A percentile compares a stretch with the other conserved stretches of the same genome.
phyloP scores from a whole-genome alignment of 2,329 filamentous ascomycete species.

The Ophiocordyceps sinensis region DNA sequence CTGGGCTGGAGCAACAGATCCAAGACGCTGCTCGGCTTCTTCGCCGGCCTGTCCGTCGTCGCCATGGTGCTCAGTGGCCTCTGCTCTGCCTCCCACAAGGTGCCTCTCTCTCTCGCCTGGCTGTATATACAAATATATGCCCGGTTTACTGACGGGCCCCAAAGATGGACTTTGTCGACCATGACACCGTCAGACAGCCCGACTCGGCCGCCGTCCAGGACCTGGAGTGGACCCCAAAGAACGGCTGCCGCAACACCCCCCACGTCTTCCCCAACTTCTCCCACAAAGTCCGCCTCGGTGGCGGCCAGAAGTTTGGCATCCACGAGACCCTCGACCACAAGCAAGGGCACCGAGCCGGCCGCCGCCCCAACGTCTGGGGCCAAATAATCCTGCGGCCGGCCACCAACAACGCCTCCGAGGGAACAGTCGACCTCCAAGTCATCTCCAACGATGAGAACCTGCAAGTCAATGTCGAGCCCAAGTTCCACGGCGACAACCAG shows the following conservation, averaged over 20 bases:
- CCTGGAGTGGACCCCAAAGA: constrained; percentile 12
- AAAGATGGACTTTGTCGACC: constrained; percentile 8
- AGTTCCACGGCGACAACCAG: constrained; percentile 22
- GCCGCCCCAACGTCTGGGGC: constrained; percentile 25
- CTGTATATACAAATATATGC: not conserved
- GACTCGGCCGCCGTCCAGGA: constrained; percentile 6
- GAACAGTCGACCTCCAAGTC: constrained; percentile 28
- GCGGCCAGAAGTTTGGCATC: constrained; percentile 22
- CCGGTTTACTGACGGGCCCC: constrained; percentile 1
- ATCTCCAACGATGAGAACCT: constrained; percentile 29
- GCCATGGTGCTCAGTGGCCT: constrained; percentile 10
- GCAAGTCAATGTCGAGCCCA: constrained; percentile 15
- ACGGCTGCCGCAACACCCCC: constrained; percentile 12
- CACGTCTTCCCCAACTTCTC: constrained; percentile 6
- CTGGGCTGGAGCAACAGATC: constrained; percentile 10
- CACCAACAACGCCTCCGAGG: constrained; percentile 14
- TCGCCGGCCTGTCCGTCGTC: constrained; percentile 19
- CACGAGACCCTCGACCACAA: constrained; percentile 17
- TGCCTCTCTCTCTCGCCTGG: constrained; percentile 5
- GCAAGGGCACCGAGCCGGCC: constrained; percentile 4
- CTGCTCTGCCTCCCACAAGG: constrained; percentile 11
- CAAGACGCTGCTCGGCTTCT: constrained; percentile 15
- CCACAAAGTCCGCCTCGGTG: constrained; percentile 18
- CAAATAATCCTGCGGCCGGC: constrained; percentile 28
- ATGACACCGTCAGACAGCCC: constrained; percentile 11